Evolutionary conservation across 441 rosid species (phyloP).

Genomic region (Omphalea diandra): DNA sequence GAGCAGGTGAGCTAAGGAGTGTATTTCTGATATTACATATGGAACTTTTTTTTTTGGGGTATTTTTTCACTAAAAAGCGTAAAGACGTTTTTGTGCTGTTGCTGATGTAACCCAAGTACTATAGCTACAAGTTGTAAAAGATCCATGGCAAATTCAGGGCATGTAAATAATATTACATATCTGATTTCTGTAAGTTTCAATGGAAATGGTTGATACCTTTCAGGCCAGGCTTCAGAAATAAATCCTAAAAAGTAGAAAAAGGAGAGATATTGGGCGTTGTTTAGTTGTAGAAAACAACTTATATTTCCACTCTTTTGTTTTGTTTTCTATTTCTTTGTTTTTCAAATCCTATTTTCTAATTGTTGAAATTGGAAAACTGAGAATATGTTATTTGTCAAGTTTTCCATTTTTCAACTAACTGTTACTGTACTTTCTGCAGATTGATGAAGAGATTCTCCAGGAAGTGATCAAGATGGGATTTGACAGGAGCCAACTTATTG

Average conservation of each 20-base stretch:
- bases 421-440: conserved; percentile 42
- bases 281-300: no score
- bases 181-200: background rate
- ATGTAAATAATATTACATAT: background rate
- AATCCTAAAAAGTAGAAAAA: background rate
- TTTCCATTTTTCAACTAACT: no score
- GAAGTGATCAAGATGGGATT: conserved; percentile 86
- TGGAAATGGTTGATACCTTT: background rate
- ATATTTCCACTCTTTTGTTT: no score
- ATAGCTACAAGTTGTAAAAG: background rate
- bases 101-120: background rate
- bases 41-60: background rate
- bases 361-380: no score
- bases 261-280: no score
- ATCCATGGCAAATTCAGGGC: background rate
- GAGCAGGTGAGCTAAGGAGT: no score
- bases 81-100: background rate
- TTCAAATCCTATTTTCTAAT: no score
- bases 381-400: no score
- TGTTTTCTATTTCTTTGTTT: no score
- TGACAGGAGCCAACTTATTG: conserved; percentile 71
- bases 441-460: conserved; percentile 93
- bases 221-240: no score
- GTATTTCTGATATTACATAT: background rate
- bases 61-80: background rate